Conservation (phyloP, 2,329 filamentous ascomycete species). For the Fusarium sp. region DNA sequence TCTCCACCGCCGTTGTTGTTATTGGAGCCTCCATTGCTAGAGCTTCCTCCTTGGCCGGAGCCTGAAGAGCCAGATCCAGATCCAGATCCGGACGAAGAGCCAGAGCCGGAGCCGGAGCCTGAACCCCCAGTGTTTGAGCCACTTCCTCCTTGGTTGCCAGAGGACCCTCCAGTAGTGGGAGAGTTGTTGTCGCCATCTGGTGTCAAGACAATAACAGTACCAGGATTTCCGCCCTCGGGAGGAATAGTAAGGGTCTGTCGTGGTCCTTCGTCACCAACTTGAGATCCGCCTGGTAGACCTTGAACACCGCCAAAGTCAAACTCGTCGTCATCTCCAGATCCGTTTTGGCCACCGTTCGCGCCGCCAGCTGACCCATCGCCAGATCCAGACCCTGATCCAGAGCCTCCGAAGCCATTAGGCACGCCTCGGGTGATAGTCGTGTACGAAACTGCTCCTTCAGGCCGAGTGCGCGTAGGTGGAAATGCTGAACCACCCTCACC, state of each 20-base stretch:
- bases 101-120: neutral
- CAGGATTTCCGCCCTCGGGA: slow-evolving; percentile 17
- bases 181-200: neutral
- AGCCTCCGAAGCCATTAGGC: neutral
- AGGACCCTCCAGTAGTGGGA: neutral
- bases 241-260: slow-evolving; percentile 25
- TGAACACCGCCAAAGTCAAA: neutral
- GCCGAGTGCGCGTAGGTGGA: neutral
- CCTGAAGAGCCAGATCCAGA: neutral
- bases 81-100: too few relatives aligned
- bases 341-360: neutral
- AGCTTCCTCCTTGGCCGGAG: slow-evolving; percentile 6
- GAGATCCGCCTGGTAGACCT: neutral
- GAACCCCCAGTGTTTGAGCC: neutral
- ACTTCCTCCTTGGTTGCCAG: neutral
- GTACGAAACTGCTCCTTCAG: slow-evolving; percentile 8
- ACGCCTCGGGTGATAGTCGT: slow-evolving; percentile 25
- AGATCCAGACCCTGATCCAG: neutral
- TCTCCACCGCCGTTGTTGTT: neutral
- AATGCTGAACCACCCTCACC: neutral
- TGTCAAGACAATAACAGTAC: slow-evolving; percentile 27
- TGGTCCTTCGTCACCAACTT: neutral
- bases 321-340: neutral
- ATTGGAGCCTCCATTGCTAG: neutral
- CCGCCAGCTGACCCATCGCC: neutral